Evolutionary conservation across 2,329 filamentous ascomycete species (phyloP), one percentile per base, ranked within the genome.

Genomic region (Dothistroma pini): DNA sequence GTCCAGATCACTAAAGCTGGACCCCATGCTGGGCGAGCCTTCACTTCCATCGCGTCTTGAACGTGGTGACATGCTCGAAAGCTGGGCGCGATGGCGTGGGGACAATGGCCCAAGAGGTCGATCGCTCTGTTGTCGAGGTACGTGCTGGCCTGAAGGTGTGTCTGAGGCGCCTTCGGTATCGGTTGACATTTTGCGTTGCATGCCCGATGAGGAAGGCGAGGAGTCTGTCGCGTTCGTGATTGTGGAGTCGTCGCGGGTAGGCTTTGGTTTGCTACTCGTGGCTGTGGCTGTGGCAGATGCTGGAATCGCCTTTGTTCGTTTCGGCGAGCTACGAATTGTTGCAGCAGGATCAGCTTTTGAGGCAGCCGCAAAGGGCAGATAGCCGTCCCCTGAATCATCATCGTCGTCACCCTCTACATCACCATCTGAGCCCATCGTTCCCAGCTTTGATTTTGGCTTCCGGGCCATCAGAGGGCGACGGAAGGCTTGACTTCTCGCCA

Each of bases 1-100:
- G 72, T 93, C 90, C 49, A 96, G 81, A 77, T 95, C 91, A 75
- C 89, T 93, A 70, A 91, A 95, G 69, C 89, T 93, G 73, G 90
- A 93, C 0, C 90, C 89, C 86, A 92, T 91, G 68, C 89, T 91
- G 1, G 88, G 89, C 14, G 87, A 88, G 14, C 88, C 88, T 64
- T 91, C 88, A 70, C 88, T 91, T 12, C 84, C 85, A 63, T 89
- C 86, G 12, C 81, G 80, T 62, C 81, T 82, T 9, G 75, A 76
- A 9, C 77, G 75, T 1, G 85, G 83, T 67, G 82, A 85, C 50
- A 83, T 77, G 29, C 81, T 81, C 2, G 82, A 79, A 54, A 87
- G 70, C 49, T 89, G 87, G 7, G 82, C 79, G 14, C 82, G 82
- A 25, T 86, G 81, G 22, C 83, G 82, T 0, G 86, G 86, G 48